Base-by-base conservation (phyloP, 441 rosid species). In the Kokia cookei region DNA sequence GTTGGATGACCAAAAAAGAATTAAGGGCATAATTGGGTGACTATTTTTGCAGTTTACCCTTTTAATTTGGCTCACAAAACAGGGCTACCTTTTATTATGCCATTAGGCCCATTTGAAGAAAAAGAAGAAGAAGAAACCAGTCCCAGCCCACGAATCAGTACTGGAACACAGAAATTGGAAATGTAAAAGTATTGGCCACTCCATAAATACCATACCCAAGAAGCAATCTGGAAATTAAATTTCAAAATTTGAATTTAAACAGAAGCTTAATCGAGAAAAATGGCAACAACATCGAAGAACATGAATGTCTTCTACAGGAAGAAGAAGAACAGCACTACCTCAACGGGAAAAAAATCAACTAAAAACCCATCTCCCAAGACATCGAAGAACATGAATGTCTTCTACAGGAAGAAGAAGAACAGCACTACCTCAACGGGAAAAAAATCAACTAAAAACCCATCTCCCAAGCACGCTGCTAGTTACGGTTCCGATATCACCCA, bases 271-370 rank as follows among this genome's bases (percentile, higher is more conserved):
- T 26, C 26, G 37, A 26, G 50, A 14, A 86, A 82, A 12, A 86
- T 85, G 92, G 87, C 91, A 70, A 78, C 90, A 26, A 75, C 76
- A 45, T 84, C 87, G 3, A 79, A 78, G 72, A 82, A 81, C 75
- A 73, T 91, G 82, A 85, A 88, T 81, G 86, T 84, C 68, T 87
- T 85, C 82, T 91, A 84, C 86, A 83, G 75, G 84, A 91, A 88
- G 55, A 88, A 68, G 61, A 89, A 89, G 69, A 79, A 42, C 50
- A 12, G 11, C 68, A 4, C 29, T 19, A 75, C 60, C 13, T 53
- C 57, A 0, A 53, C 24, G 10, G 10, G 58, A 15, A 73, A 68
- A 45, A 79, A 58, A 50, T 59, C 82, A 43, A 32, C 76, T 5
- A 83, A 75, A 54, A 84, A 64, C 72, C 76, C 45, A 8, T 72